Conservation (phyloP, 2,329 filamentous ascomycete species). For the Paraphoma sp. region DNA sequence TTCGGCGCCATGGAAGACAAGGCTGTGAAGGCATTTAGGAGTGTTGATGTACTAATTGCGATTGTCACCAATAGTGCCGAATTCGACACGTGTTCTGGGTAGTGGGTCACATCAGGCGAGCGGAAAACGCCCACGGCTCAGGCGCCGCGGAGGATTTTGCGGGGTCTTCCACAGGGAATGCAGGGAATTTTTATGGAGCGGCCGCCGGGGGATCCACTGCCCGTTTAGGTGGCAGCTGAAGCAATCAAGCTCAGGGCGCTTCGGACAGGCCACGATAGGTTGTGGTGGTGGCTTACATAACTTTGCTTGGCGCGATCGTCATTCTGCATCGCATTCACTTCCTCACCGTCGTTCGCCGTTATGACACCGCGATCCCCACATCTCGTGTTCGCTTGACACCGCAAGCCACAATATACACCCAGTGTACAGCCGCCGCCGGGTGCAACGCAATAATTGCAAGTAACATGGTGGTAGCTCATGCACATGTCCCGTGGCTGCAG, state of each 20-base stretch:
- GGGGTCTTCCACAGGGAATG: neutral
- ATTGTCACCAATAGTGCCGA: too few species aligned
- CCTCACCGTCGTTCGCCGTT: neutral
- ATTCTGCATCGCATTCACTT: neutral
- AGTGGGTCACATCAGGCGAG: neutral
- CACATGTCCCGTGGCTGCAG: conserved; percentile 6
- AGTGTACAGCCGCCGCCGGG: conserved; percentile 4
- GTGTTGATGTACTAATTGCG: too few species aligned
- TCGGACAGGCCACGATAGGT: neutral
- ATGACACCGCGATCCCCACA: conserved; percentile 2
- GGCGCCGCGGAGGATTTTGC: neutral
- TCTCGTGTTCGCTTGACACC: conserved; percentile 7
- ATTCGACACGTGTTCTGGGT: neutral
- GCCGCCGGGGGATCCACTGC: neutral
- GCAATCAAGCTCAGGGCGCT: neutral
- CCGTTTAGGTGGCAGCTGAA: conserved; percentile 1
- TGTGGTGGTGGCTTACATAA: conserved; percentile 1
- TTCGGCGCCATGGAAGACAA: neutral
- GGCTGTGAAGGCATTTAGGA: neutral
- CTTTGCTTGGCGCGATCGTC: neutral
- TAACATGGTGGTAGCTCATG: conserved; percentile 1
- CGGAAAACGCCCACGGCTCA: neutral
- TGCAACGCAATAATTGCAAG: conserved; percentile 1
- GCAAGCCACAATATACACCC: conserved; percentile 22
- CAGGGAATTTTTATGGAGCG: conserved; percentile 2